Evolutionary conservation across 129 eudicot genomes (phyloP), one percentile per base, ranked within the genome.

Genomic region (Centella asiatica): DNA sequence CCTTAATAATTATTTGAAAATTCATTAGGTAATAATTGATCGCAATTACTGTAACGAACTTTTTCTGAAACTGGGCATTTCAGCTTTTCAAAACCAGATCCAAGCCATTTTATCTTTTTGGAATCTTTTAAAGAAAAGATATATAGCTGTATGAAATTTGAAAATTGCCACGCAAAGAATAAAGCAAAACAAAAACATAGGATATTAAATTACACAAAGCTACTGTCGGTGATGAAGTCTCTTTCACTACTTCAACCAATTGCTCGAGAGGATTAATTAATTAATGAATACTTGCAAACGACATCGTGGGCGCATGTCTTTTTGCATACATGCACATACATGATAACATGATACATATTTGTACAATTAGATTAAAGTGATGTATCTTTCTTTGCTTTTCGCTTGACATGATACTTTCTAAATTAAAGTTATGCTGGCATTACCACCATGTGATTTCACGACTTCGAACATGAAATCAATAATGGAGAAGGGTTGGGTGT

Each of bases 181-280:
- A 53, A 71, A 62, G 56, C 45, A 55, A 28, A 57, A 60, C 37
- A 13, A n/a, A n/a, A n/a, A n/a, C n/a, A n/a, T n/a, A n/a, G n/a
- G n/a, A 23, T 22, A 17, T 18, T 24, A 1, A 26, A 19, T 9
- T 2, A 11, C 10, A 10, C 0, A 32, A 3, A 1, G 8, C 13
- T 9, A 24, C 18, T 61, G 69, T 71, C 76, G 69, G 76, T 62
- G 69, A 44, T 28, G 54, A 13, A 15, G 37, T 14, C 34, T 63
- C 23, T 23, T 20, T 40, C 57, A 59, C 24, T 20, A n/a, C 36
- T 57, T 45, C 20, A n/a, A 25, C n/a, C 11, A 23, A 37, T 24
- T 44, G 20, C 28, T 12, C 9, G 23, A 60, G 2, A 19, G 42
- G 14, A 13, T 0, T 14, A 17, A 17, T 18, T 19, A 2, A 8